phyloP scores from a whole-genome alignment of 805 yeast genomes.

The Candida ficus region DNA sequence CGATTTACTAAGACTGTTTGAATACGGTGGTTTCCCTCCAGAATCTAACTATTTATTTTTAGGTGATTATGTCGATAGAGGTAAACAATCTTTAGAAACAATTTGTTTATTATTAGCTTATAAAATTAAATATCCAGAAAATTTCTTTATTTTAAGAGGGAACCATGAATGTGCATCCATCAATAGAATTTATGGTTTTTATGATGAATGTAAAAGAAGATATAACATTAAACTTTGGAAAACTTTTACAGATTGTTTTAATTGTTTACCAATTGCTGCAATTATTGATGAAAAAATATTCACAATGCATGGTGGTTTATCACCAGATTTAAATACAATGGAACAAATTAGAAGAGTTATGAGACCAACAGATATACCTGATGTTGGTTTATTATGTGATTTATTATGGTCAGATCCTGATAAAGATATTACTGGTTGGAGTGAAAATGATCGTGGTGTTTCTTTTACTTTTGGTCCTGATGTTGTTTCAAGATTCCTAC shows the following conservation, averaged over 20 bases:
- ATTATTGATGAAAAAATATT: slow-evolving; percentile 96
- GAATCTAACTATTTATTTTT: slow-evolving; percentile 93
- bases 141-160: slow-evolving; percentile 94
- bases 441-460: slow-evolving; percentile 98
- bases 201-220: slow-evolving; percentile 98
- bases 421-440: slow-evolving; percentile 97
- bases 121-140: slow-evolving; percentile 97
- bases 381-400: slow-evolving; percentile 94
- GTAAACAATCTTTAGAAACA: slow-evolving; percentile 94
- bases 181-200: slow-evolving; percentile 95
- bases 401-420: slow-evolving; percentile 98
- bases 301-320: slow-evolving; percentile 98
- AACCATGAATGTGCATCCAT: slow-evolving; percentile 98
- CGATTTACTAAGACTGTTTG: slow-evolving; percentile 90
- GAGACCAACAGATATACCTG: slow-evolving; percentile 99
- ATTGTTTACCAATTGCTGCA: slow-evolving; percentile 97
- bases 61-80: slow-evolving; percentile 98
- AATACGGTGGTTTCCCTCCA: slow-evolving; percentile 99
- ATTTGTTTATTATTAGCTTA: slow-evolving; percentile 91
- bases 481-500: slow-evolving; percentile 92
- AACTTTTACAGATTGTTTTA: slow-evolving; percentile 96
- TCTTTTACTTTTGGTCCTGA: slow-evolving; percentile 99
- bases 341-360: slow-evolving; percentile 97
- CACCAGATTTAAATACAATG: slow-evolving; percentile 96
- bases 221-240: slow-evolving; percentile 98